Evolutionary conservation across 2,329 filamentous ascomycete genomes (phyloP).

Genomic region (Pseudopithomyces maydicus): DNA sequence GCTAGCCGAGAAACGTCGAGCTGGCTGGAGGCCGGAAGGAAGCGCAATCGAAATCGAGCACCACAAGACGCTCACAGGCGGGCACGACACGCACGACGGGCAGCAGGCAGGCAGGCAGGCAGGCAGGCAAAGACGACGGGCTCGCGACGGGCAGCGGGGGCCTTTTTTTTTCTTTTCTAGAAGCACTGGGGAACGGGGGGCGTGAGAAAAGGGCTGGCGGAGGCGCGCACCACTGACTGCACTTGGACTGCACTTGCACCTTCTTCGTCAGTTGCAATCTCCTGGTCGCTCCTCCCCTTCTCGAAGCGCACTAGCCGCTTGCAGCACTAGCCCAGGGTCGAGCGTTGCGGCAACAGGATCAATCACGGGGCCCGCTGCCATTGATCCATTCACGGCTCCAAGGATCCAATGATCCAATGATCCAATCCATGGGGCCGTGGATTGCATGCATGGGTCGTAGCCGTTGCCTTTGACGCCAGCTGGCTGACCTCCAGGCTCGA

Average conservation of each 20-base stretch:
- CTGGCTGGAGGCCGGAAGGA: slow-evolving; percentile 15
- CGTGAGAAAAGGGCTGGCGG: not conserved
- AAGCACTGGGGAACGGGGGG: not conserved
- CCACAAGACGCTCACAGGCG: not conserved
- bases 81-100: not conserved
- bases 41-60: not conserved
- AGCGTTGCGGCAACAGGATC: not conserved
- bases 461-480: slow-evolving; percentile 26
- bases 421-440: too few species aligned
- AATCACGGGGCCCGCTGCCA: slow-evolving; percentile 2
- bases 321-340: not conserved
- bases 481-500: slow-evolving; percentile 16
- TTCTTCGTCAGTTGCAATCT: slow-evolving; percentile 19
- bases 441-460: slow-evolving; percentile 19
- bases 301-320: slow-evolving; percentile 8
- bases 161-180: not conserved
- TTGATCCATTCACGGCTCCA: too few species aligned
- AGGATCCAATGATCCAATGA: too few species aligned
- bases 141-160: not conserved
- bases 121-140: not conserved
- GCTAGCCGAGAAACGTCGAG: slow-evolving; percentile 38
- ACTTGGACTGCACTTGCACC: slow-evolving; percentile 8
- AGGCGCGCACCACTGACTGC: not conserved
- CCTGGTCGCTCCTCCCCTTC: slow-evolving; percentile 9
- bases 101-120: too few species aligned